A percentile compares a stretch with the other conserved stretches of the same genome.
These are phyloP conservation scores for Royoungia palumana DNA, from an alignment of 768 basidiomycete genomes.

Conservation along the genomic window DNA sequence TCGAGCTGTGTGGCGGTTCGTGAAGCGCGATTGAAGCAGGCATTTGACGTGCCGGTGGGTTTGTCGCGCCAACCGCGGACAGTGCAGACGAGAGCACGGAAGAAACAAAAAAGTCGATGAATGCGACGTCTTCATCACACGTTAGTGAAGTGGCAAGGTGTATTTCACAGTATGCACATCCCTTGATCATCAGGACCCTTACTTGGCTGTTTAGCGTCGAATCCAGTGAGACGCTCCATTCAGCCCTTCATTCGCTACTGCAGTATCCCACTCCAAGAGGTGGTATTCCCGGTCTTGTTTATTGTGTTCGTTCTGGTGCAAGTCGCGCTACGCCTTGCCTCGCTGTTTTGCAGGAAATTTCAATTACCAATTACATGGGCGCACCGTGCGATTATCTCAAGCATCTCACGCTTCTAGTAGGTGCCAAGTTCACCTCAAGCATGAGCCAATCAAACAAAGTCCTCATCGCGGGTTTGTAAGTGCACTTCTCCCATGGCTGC, in stretches of 20 bases:
- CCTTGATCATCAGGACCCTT: conserved; percentile 54
- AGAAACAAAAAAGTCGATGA: conserved; percentile 36
- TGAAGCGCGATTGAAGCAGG: conserved; percentile 55
- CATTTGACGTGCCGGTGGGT: conserved; percentile 60
- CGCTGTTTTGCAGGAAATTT: conserved; percentile 54
- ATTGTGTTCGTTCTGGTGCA: conserved; percentile 49
- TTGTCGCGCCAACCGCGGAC: conserved; percentile 52
- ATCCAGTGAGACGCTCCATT: conserved; percentile 52
- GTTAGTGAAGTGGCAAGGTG: conserved; percentile 62
- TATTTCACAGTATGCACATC: conserved; percentile 58
- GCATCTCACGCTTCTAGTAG: conserved; percentile 71
- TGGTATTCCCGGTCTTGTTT: conserved; percentile 54
- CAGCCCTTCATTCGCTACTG: conserved; percentile 65
- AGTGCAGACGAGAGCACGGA: conserved; percentile 31
- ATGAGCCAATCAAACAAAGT: conserved; percentile 77
- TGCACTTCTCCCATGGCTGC: conserved; percentile 6
- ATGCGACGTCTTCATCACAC: conserved; percentile 74
- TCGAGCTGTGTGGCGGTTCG: conserved; percentile 50
- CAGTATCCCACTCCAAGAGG: conserved; percentile 78
- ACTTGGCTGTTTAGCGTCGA: conserved; percentile 83
- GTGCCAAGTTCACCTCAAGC: conserved; percentile 76
- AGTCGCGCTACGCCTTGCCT: background rate
- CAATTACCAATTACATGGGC: conserved; percentile 87
- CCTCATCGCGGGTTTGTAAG: conserved; percentile 82
- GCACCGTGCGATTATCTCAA: conserved; percentile 85